A percentile compares a stretch with the other conserved stretches of the same genome.
Conservation (phyloP, 345 rosid species). For the Ailanthus altissimus region DNA sequence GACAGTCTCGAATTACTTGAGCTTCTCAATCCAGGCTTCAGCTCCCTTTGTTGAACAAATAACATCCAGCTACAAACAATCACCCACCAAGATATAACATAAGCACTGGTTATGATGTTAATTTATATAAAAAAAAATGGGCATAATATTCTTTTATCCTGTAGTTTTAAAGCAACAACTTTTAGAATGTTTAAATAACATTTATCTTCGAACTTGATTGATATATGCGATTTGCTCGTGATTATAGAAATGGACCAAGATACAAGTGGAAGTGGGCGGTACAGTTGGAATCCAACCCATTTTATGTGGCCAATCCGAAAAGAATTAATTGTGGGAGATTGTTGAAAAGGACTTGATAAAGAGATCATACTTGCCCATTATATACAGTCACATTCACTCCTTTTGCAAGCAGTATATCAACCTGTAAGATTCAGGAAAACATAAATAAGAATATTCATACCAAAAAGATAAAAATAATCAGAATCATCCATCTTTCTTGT, state of each 20-base stretch:
- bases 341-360: not conserved
- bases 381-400: conserved; percentile 79
- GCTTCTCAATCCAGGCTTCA: conserved; percentile 89
- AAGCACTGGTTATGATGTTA: no score
- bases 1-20: conserved; percentile 45
- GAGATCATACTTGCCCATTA: conserved; percentile 75
- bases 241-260: no score
- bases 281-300: conserved; percentile 6
- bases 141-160: not conserved
- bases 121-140: no score
- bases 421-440: conserved; percentile 36
- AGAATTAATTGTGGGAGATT: not conserved
- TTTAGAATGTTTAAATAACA: not conserved
- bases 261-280: conserved; percentile 27
- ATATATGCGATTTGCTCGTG: no score
- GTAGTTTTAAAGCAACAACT: no score
- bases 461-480: not conserved
- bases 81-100: not conserved
- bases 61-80: conserved; percentile 63
- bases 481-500: no score
- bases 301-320: not conserved
- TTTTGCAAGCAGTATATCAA: conserved; percentile 70
- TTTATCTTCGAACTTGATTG: no score
- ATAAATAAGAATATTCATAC: not conserved
- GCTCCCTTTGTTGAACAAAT: conserved; percentile 85